Evolutionary conservation across 306 rosid species (phyloP).

Genomic region (Quercus dentata): DNA sequence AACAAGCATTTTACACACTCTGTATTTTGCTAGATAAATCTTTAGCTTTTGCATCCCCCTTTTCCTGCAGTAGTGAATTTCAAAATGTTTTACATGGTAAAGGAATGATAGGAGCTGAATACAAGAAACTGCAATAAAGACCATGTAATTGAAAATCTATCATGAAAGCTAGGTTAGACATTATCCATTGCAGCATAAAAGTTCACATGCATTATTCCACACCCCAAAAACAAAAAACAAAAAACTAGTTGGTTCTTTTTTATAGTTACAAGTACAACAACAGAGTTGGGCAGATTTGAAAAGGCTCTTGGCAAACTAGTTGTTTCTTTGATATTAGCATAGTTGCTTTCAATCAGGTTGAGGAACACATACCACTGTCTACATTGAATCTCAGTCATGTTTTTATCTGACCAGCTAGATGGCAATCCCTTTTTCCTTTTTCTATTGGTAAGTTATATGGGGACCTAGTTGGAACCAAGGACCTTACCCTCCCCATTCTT

Average conservation of each 20-base stretch:
- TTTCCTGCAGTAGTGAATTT: constrained; percentile 51
- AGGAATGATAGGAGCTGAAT: neutral
- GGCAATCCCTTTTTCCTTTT: too few species aligned
- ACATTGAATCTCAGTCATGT: too few species aligned
- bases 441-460: too few species aligned
- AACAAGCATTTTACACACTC: constrained; percentile 49
- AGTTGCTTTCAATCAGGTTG: neutral
- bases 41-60: constrained; percentile 61
- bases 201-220: neutral
- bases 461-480: too few species aligned
- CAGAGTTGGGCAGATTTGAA: too few species aligned
- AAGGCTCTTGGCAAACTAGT: neutral
- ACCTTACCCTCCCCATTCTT: too few species aligned
- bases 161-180: neutral
- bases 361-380: too few species aligned
- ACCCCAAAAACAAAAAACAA: neutral
- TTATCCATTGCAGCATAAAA: neutral
- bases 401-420: too few species aligned
- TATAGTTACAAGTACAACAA: too few species aligned
- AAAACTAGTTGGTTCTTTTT: too few species aligned
- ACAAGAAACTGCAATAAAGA: neutral
- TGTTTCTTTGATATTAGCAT: neutral
- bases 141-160: neutral
- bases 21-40: constrained; percentile 77
- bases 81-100: neutral